Conservation (phyloP, 169 alveolate genomes). For the Eimeria sp. region DNA sequence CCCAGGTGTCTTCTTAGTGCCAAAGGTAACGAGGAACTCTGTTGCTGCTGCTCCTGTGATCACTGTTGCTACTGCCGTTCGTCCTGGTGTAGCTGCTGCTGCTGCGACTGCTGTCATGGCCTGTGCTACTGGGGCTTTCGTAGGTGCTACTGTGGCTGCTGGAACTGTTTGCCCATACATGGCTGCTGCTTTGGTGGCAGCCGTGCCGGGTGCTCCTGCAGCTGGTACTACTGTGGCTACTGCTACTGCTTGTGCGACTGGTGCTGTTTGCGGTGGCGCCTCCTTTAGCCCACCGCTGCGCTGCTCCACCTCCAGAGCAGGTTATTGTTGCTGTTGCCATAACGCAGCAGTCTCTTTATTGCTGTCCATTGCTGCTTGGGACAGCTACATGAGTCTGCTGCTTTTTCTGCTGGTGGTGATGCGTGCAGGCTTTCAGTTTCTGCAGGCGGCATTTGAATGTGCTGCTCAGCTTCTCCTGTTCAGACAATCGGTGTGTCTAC, state of each 20-base stretch:
- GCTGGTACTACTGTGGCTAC: neutral
- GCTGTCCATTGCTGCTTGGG: constrained; percentile 29
- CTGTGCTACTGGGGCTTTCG: neutral
- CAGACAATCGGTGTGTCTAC: constrained; percentile 72
- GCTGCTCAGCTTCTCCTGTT: constrained; percentile 78
- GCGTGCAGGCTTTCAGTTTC: constrained; percentile 50
- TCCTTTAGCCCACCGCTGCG: neutral
- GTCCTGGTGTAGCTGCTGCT: neutral
- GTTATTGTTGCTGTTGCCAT: neutral
- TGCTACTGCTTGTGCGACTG: neutral
- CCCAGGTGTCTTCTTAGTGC: constrained; percentile 48
- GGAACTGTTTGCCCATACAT: neutral
- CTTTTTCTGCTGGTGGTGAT: neutral
- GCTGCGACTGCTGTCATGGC: neutral
- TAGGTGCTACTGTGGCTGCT: neutral
- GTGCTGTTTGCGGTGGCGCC: neutral
- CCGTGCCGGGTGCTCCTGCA: neutral
- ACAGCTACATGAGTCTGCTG: neutral
- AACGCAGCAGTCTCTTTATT: neutral
- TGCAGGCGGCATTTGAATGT: constrained; percentile 76
- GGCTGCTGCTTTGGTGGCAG: neutral
- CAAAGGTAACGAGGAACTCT: neutral
- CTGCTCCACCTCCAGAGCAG: neutral
- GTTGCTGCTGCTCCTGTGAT: neutral
- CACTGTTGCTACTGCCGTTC: neutral